Percentiles rank a stretch among this genome's conserved stretches.
Conservation (phyloP, 495 filamentous ascomycete species). For the Lasiosphaeria hispida region DNA sequence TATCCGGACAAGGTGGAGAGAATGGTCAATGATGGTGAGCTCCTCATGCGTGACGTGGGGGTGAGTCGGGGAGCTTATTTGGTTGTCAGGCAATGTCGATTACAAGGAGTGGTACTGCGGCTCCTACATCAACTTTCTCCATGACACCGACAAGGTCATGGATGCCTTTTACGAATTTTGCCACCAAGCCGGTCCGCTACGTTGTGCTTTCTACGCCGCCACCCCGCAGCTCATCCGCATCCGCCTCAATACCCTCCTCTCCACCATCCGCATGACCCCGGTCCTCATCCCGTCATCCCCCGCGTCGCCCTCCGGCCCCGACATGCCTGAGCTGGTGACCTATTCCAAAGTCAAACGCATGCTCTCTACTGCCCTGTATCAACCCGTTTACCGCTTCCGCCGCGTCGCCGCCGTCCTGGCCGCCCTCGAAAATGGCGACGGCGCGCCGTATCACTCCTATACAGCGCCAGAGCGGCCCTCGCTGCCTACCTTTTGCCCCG, state of each 20-base stretch:
- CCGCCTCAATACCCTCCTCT: constrained; percentile 42
- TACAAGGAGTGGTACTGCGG: constrained; percentile 48
- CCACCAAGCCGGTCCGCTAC: constrained; percentile 44
- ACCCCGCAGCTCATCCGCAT: constrained; percentile 41
- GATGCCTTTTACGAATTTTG: constrained; percentile 54
- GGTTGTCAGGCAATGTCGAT: constrained; percentile 41
- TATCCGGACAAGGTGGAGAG: constrained; percentile 48
- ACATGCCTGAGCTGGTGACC: constrained; percentile 40
- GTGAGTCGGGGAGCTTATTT: background rate
- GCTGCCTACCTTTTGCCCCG: constrained; percentile 39
- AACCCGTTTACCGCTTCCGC: constrained; percentile 58
- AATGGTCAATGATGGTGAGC: constrained; percentile 49
- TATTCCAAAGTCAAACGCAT: constrained; percentile 43
- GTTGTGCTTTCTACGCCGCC: constrained; percentile 46
- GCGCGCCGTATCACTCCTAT: constrained; percentile 48
- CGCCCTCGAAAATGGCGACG: constrained; percentile 55
- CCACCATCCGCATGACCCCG: constrained; percentile 46
- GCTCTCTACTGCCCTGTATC: constrained; percentile 54
- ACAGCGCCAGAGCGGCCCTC: constrained; percentile 34
- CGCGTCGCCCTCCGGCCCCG: constrained; percentile 16
- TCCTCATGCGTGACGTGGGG: background rate
- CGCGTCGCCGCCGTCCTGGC: constrained; percentile 53
- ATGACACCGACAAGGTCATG: constrained; percentile 55
- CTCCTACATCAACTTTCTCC: constrained; percentile 46
- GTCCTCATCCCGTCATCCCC: constrained; percentile 40